phyloP scores from a whole-genome alignment of 2,329 filamentous ascomycete species.

The Pseudogymnoascus sp. region DNA sequence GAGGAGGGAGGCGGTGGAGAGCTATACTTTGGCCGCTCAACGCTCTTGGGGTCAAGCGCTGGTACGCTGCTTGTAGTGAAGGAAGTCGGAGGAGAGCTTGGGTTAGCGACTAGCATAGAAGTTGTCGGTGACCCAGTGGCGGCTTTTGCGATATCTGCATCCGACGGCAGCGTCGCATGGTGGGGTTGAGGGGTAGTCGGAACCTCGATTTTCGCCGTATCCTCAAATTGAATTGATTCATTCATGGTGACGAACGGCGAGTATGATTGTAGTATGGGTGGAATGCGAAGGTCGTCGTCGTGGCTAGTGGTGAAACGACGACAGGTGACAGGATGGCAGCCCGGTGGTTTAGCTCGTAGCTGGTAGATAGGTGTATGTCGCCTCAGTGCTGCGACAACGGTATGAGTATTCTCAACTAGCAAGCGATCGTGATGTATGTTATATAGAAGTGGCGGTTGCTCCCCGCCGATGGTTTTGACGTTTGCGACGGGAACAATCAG shows the following conservation, averaged over 20 bases:
- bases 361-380: neutral
- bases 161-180: constrained; percentile 9
- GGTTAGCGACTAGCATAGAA: constrained; percentile 8
- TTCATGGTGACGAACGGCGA: neutral
- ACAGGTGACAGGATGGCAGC: neutral
- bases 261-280: neutral
- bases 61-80: constrained; percentile 23
- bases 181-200: constrained; percentile 10
- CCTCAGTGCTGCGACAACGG: neutral
- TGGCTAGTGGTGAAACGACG: neutral
- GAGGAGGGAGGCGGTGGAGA: constrained; percentile 35
- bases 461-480: neutral
- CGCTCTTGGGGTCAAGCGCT: constrained; percentile 20
- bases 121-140: neutral
- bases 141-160: neutral
- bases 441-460: neutral
- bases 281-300: neutral
- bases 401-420: neutral
- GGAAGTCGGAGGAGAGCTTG: constrained; percentile 26
- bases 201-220: constrained; percentile 2
- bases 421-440: neutral
- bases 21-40: constrained; percentile 17
- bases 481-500: constrained; percentile 6
- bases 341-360: neutral
- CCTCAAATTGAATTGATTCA: neutral